Conservation (phyloP, 192 early-diverging fungal species). For the Chytriomyces confervae region DNA sequence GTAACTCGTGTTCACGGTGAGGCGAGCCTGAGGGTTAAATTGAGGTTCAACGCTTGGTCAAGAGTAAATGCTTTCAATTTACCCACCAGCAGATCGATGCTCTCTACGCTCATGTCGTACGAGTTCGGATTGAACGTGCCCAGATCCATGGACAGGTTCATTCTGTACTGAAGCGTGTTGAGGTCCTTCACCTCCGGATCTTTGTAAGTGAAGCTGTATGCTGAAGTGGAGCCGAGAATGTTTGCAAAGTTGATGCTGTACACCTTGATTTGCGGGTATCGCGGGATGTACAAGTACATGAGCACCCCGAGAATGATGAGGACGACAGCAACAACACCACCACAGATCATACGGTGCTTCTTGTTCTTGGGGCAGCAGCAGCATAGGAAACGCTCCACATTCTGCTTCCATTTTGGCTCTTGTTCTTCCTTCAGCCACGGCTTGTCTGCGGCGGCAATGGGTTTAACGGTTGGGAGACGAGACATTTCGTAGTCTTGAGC, state of each 20-base stretch:
- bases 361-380: constrained; percentile 23
- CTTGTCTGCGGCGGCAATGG: background rate
- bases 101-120: constrained; percentile 25
- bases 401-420: background rate
- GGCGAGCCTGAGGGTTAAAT: constrained; percentile 8
- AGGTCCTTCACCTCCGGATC: background rate
- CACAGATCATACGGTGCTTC: constrained; percentile 22
- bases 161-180: constrained; percentile 7
- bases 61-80: background rate
- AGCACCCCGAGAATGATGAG: constrained; percentile 18
- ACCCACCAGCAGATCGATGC: constrained; percentile 19
- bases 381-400: constrained; percentile 1
- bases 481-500: background rate
- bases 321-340: constrained; percentile 3
- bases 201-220: constrained; percentile 8
- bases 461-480: background rate
- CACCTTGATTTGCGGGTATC: constrained; percentile 32
- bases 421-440: background rate
- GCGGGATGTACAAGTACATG: constrained; percentile 6
- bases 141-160: constrained; percentile 21
- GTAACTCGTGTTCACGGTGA: constrained; percentile 22
- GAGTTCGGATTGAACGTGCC: constrained; percentile 28
- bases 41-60: background rate
- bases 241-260: constrained; percentile 24
- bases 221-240: background rate